Base-by-base conservation (phyloP, 306 rosid species). In the Cajanus cajan region DNA sequence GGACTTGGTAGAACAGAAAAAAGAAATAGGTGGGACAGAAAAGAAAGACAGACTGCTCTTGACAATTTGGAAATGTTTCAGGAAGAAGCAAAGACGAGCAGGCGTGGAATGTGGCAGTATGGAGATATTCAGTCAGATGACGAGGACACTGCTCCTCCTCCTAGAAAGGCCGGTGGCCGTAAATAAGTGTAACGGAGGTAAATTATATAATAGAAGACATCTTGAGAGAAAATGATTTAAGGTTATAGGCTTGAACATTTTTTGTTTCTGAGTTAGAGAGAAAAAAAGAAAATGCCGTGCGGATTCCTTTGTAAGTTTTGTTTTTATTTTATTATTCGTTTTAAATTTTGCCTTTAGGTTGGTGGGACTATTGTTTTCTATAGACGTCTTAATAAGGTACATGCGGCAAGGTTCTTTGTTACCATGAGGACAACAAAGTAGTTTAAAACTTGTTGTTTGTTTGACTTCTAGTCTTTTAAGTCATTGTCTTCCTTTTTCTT, bases 121-220 rank as follows among this genome's bases (percentile, higher is more conserved):
- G 99, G 99, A 58, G 96, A 95, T 58, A 81, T 89, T 70, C 88
- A 91, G 84, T 93, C 99, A 0, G 99, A 95, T 41, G 99, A 95
- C 0, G 99, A 95, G 73, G 99, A 95, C 59, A 52, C 68, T 5
- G 88, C 62, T 40, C 96, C 91, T 81, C 93, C 92, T 6, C 83
- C 77, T 18, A 88, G 91, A 73, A 95, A 95, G 88, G 87, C 89
- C 4, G 88, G 71, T 44, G 96, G 94, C 63, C 88, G 91, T 62
- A 89, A 73, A 79, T 93, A 80, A 93, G 81, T 74, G 77, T 80
- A 61, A n/a, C 6, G 7, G 66, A 54, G 81, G 44, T 78, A 80
- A 75, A 28, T 71, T 71, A 80, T 69, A 84, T 58, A 9, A 31
- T 79, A 87, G 83, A 71, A 87, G 83, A 71, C 87, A 69, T 84